Evolutionary conservation across 2,329 filamentous ascomycete genomes (phyloP), one percentile per base, ranked within the genome.

Genomic region (Sporothrix phasma): DNA sequence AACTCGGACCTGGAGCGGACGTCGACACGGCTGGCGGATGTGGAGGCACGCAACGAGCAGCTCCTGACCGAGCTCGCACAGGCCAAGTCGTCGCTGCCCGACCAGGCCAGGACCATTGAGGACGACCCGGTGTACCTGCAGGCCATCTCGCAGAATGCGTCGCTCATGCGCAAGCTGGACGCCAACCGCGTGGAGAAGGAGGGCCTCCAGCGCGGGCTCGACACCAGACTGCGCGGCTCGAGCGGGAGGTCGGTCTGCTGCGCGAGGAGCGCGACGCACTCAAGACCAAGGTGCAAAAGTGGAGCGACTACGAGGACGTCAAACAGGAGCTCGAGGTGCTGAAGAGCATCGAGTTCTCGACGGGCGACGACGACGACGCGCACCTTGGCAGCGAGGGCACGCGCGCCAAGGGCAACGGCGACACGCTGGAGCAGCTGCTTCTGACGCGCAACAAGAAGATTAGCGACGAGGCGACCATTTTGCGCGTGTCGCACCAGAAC

Each of bases 311-410:
- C 73, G 92, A 97, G 39, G 93, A 97, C 65, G 85, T 99, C 56
- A 97, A 94, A 76, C 90, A 95, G 68, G 95, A 99, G 75, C 81
- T 99, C 3, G 93, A 97, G 71, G 92, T 97, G 66, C 84, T 99
- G 66, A 96, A 96, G 83, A 96, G 93, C 69, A 97, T 99, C 70
- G 94, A 99, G 73, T 96, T 99, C 71, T 90, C 93, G 1, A 93
- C 90, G 0, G 92, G 90, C 7, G 89, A 93, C 67, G 92, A 95
- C 66, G 89, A 92, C 54, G 86, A 88, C 1, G 77, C 80, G 8
- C 45, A 8, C 19, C 72, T 76, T 34, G 77, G n/a, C 34, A 68
- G 74, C 2, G 77, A 13, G 69, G 34, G 46, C n/a, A 29, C 47
- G 6, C 59, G 76, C 5, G 86, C 78, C 58, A 89, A 88, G 69